Evolutionary conservation across 331 rosid species (phyloP), one percentile per base, ranked within the genome.

Genomic region (Dryas integrifolia): DNA sequence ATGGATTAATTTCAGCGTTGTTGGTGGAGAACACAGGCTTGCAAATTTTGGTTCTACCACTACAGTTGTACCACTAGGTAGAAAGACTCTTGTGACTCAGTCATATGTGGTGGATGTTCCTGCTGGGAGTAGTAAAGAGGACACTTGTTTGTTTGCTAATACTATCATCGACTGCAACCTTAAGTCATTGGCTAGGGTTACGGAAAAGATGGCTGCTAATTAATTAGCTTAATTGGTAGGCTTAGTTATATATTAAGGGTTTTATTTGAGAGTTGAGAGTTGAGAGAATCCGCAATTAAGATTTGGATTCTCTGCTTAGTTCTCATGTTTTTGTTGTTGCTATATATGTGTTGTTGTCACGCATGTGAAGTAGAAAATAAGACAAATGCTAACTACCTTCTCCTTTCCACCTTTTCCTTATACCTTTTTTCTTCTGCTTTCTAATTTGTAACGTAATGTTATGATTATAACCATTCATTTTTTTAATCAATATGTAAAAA

Each of bases 71-170:
- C 30, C 30, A 26, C 30, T 26, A 26, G 30, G 30, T 45, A 52
- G 64, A 14, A 79, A 62, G 58, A 82, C 90, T 10, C 82, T 87
- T 71, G 92, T 81, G 67, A 53, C 83, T 11, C 88, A 89, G 81
- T 91, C 97, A 0, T 91, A 84, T 12, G 83, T 77, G 77, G 92
- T 89, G 74, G 97, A 91, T 77, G 58, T 87, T 72, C 92, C 91
- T 0, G 71, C 43, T 0, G 88, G 90, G 6, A 89, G 78, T 30
- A 84, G 74, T 10, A 55, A 73, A 11, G 92, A 91, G 14, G 97
- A 91, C 55, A 84, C 96, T 0, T 74, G 90, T 62, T 48, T 73
- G 74, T 91, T 89, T 63, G 81, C 82, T 0, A 66, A 87, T 65
- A 91, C 91, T 6, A 91, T 91, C 39, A 70, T 87, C 3, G 49